Conservation (phyloP, 139 green algal genomes). For the Trebouxia sp. region DNA sequence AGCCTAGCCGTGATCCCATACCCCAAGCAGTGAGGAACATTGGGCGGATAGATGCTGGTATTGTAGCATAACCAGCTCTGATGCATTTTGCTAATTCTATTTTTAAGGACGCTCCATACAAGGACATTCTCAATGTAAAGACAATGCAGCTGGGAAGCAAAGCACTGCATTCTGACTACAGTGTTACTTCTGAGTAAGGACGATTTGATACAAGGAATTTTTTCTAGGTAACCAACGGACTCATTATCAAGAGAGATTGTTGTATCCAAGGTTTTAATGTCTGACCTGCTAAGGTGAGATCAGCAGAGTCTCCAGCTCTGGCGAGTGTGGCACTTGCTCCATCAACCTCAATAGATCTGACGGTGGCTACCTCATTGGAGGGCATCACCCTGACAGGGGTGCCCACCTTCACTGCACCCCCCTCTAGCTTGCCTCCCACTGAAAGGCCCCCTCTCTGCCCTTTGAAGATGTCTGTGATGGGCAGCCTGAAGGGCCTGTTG, state of each 20-base stretch:
- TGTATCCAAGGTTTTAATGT: slow-evolving; percentile 31
- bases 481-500: slow-evolving; percentile 69
- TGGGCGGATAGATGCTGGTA: too few species aligned
- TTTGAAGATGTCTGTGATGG: slow-evolving; percentile 71
- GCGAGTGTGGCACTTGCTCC: slow-evolving; percentile 46
- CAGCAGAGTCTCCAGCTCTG: slow-evolving; percentile 75
- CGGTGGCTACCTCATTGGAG: slow-evolving; percentile 43
- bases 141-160: too few species aligned
- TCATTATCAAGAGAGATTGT: not conserved
- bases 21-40: too few species aligned
- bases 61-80: too few species aligned
- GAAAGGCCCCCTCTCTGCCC: slow-evolving; percentile 46
- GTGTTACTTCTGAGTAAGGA: too few species aligned
- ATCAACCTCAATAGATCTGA: slow-evolving; percentile 53
- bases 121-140: too few species aligned
- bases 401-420: slow-evolving; percentile 43
- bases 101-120: too few species aligned
- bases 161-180: too few species aligned
- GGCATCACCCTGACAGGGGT: slow-evolving; percentile 76
- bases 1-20: too few species aligned
- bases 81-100: too few species aligned
- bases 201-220: too few species aligned
- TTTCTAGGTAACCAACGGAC: too few species aligned
- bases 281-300: slow-evolving; percentile 69
- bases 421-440: slow-evolving; percentile 82